Conservation (phyloP, 1,139 yeast species). For the Kurtzmaniella quercitrusa region DNA sequence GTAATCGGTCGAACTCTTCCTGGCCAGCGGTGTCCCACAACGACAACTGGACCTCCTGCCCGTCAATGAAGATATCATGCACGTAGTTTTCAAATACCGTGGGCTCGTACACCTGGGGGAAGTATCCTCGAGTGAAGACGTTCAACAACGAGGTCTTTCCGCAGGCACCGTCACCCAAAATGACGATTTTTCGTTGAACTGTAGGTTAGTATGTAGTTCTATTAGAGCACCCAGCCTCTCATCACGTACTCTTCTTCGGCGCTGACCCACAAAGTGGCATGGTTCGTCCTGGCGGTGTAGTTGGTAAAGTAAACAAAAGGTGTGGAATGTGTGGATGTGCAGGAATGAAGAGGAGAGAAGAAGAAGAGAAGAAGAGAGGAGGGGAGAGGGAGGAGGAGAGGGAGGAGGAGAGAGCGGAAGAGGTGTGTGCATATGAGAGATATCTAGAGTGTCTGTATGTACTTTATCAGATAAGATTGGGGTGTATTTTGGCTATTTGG, state of each 20-base stretch:
- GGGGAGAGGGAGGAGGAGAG: background rate
- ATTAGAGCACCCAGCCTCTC: background rate
- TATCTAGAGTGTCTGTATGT: too few species aligned
- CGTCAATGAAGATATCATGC: slow-evolving; percentile 94
- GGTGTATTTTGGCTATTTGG: too few species aligned
- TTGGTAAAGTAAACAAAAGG: background rate
- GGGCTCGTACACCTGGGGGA: slow-evolving; percentile 97
- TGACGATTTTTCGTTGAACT: slow-evolving; percentile 47
- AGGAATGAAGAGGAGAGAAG: background rate
- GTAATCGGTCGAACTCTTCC: slow-evolving; percentile 91
- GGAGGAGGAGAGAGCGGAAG: background rate
- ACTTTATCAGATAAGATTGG: too few species aligned
- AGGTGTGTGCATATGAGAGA: background rate
- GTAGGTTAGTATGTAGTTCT: slow-evolving; percentile 2
- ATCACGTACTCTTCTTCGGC: slow-evolving; percentile 18
- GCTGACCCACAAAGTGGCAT: slow-evolving; percentile 22
- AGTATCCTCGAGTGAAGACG: slow-evolving; percentile 95
- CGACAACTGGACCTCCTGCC: slow-evolving; percentile 86
- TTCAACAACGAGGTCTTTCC: slow-evolving; percentile 89
- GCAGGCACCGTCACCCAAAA: slow-evolving; percentile 97
- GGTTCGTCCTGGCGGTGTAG: slow-evolving; percentile 1
- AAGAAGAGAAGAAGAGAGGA: background rate
- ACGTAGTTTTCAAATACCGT: slow-evolving; percentile 97
- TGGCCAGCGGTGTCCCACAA: slow-evolving; percentile 99
- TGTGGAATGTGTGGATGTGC: too few species aligned